Conservation (phyloP, 2,329 filamentous ascomycete species). For the Bipolaris victoriae region DNA sequence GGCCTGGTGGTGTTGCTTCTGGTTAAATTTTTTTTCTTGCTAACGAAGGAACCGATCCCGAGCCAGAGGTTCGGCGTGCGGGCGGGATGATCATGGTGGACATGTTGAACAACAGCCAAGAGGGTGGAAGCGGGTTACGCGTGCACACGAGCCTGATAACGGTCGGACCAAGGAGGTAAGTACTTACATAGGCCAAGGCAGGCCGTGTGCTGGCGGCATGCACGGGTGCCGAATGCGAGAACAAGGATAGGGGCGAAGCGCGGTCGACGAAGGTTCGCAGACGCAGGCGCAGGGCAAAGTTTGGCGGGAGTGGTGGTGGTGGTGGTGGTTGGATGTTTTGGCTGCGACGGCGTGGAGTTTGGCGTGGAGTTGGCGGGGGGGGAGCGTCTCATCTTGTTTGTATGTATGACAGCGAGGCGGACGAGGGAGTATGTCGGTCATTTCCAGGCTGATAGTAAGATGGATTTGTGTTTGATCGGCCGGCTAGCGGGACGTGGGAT, state of each 20-base stretch:
- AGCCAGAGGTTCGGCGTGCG: constrained; percentile 32
- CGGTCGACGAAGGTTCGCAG: background rate
- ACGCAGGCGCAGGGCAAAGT: constrained; percentile 1
- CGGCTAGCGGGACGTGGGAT: constrained; percentile 37
- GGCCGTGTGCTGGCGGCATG: constrained; percentile 6
- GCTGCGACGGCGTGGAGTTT: constrained; percentile 9
- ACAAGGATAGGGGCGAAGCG: constrained; percentile 4
- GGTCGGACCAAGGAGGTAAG: constrained; percentile 18
- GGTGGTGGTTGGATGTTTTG: background rate
- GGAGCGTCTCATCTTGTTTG: background rate
- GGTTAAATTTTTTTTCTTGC: constrained; percentile 2
- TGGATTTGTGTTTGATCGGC: constrained; percentile 37
- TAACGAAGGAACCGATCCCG: constrained; percentile 25
- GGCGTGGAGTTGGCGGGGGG: background rate
- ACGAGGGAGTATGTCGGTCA: constrained; percentile 23
- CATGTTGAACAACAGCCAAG: constrained; percentile 27
- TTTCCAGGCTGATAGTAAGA: constrained; percentile 15
- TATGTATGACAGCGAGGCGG: constrained; percentile 10
- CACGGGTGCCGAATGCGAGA: constrained; percentile 24
- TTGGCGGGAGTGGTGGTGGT: background rate
- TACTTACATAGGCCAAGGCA: constrained; percentile 1
- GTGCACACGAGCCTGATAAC: constrained; percentile 24
- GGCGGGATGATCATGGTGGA: constrained; percentile 20
- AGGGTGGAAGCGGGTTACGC: constrained; percentile 16
- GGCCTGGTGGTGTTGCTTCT: background rate